Evolutionary conservation across 2,329 filamentous ascomycete species (phyloP).

Genomic region (Stemphylium lycopersici): DNA sequence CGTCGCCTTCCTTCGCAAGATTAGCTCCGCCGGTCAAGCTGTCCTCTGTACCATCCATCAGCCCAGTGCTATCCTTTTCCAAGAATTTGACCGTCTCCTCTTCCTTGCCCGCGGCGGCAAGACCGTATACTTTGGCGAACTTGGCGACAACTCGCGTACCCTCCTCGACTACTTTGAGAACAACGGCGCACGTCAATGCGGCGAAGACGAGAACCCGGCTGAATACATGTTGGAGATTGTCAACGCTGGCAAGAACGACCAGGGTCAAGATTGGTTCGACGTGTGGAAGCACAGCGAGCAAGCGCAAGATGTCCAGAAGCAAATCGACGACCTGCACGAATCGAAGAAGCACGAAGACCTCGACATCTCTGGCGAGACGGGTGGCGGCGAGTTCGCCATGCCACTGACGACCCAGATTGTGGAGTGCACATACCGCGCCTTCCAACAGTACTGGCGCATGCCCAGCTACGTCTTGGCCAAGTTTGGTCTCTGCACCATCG

Average conservation of each 20-base stretch:
- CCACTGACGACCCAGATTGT: constrained; percentile 43
- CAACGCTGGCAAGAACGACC: constrained; percentile 39
- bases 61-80: constrained; percentile 53
- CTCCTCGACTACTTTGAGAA: constrained; percentile 63
- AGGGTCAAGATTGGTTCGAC: constrained; percentile 48
- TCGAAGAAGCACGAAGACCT: constrained; percentile 38
- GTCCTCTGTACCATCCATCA: constrained; percentile 58
- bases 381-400: constrained; percentile 53
- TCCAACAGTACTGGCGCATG: constrained; percentile 56
- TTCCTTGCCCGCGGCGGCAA: constrained; percentile 53
- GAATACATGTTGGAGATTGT: constrained; percentile 73
- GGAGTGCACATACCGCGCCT: constrained; percentile 50
- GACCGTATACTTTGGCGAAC: constrained; percentile 57
- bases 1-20: constrained; percentile 65
- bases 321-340: constrained; percentile 51
- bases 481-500: constrained; percentile 31
- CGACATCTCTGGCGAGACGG: constrained; percentile 39
- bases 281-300: constrained; percentile 46
- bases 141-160: constrained; percentile 51
- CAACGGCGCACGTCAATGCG: constrained; percentile 67
- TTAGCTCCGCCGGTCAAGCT: constrained; percentile 58
- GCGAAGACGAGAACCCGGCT: constrained; percentile 70
- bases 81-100: constrained; percentile 54
- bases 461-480: constrained; percentile 51
- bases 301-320: constrained; percentile 36